These are phyloP conservation scores for Amaranthus tricolor DNA, from an alignment of 179 eudicot species.

Conservation along the genomic window DNA sequence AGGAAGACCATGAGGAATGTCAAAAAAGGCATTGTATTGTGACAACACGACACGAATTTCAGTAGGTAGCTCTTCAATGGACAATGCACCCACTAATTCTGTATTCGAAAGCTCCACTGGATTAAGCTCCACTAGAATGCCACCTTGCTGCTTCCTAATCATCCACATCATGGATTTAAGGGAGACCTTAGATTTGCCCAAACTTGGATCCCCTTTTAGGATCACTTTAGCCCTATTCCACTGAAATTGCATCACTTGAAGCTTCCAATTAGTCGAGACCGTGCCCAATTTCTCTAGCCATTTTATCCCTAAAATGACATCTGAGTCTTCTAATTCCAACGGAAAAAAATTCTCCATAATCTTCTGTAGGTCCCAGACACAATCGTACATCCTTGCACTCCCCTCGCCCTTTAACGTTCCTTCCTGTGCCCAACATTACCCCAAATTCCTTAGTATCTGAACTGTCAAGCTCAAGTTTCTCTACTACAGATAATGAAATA, in stretches of 20 bases:
- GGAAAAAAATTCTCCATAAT: not conserved
- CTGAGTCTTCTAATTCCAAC: not conserved
- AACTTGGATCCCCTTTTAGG: too few relatives aligned
- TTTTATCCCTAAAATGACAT: too few relatives aligned
- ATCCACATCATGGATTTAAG: not conserved
- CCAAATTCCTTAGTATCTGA: too few relatives aligned
- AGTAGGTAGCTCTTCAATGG: not conserved
- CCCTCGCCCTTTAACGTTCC: not conserved
- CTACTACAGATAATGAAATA: not conserved
- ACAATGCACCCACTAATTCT: not conserved
- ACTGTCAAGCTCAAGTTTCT: too few relatives aligned
- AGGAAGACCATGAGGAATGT: not conserved
- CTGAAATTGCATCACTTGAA: not conserved
- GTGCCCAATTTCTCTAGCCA: not conserved
- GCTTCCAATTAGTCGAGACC: not conserved
- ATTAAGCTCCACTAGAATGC: not conserved
- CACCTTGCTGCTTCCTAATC: not conserved
- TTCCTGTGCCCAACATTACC: not conserved
- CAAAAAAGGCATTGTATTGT: not conserved
- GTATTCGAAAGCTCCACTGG: not conserved
- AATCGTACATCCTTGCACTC: not conserved
- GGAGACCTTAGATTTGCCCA: not conserved
- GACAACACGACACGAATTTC: accelerated
- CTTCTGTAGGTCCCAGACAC: not conserved
- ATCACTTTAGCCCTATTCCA: not conserved